Percentiles rank a stretch among this genome's conserved stretches.
Evolutionary conservation across 768 basidiomycete species (phyloP).

Genomic region (Kwoniella sp.): DNA sequence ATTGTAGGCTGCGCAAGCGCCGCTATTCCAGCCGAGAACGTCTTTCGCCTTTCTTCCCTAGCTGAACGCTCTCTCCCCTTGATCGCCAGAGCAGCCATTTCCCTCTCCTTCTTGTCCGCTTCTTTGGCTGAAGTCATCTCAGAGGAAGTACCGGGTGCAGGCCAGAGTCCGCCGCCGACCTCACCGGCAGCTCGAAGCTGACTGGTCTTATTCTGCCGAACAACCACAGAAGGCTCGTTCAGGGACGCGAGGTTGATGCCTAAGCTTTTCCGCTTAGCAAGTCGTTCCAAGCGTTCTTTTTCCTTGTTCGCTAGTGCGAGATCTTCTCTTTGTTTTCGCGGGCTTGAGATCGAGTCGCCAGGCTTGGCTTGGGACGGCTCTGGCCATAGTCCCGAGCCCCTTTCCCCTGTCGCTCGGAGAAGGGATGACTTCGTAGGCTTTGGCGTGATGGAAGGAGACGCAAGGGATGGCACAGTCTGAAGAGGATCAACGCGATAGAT

Average conservation of each 20-base stretch:
- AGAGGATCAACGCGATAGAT: background rate
- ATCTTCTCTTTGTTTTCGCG: conserved; percentile 11
- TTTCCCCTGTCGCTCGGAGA: conserved; percentile 6
- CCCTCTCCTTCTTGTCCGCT: background rate
- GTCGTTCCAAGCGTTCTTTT: conserved; percentile 3
- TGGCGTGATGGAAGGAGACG: conserved; percentile 29
- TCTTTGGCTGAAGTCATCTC: background rate
- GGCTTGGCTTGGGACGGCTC: background rate
- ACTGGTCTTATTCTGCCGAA: conserved; percentile 14
- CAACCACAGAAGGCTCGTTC: background rate
- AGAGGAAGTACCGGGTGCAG: background rate
- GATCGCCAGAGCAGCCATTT: conserved; percentile 2
- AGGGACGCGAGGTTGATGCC: background rate
- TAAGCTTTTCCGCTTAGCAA: background rate
- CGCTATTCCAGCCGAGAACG: background rate
- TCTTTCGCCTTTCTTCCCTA: conserved; percentile 15
- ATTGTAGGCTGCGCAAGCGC: background rate
- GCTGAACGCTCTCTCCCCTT: conserved; percentile 12
- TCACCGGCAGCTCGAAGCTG: conserved; percentile 7
- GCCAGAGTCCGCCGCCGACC: background rate
- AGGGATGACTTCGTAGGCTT: conserved; percentile 6
- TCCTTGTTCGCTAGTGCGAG: conserved; percentile 3
- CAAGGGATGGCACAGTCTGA: conserved; percentile 36
- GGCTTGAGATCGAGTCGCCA: background rate
- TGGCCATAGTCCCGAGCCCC: background rate